Base-by-base conservation (phyloP, 345 rosid genomes). In the Anastatica hierochuntica region DNA sequence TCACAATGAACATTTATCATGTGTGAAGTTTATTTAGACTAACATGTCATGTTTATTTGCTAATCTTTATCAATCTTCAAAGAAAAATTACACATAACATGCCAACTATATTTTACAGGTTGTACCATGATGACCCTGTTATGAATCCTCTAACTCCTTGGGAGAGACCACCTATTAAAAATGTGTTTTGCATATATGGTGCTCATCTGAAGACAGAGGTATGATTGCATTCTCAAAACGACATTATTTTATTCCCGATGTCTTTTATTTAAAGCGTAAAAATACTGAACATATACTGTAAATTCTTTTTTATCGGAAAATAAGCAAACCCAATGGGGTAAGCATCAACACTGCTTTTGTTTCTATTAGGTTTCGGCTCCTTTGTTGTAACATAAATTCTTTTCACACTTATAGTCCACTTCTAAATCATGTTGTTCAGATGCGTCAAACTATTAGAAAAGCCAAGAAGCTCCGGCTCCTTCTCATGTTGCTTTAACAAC, bases 111-210 rank as follows among this genome's bases (percentile, higher is more conserved):
- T 35, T 35, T 66, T 76, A 62, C 83, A 92, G 98, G 82, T 78
- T 78, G 66, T 88, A 92, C 72, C 95, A 76, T 60, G 72, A 68
- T 45, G 88, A 92, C 74, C 95, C 88, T 68, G 84, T 92, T 66
- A 62, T 83, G 58, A 88, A 92, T 78, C 96, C 98, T 61, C 86
- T 92, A 23, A 77, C 95, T 35, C 96, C 98, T 39, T 92, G 97
- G 96, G 98, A 92, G 43, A 85, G 98, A 60, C 98, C 98, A 42
- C 98, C 98, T 56, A 79, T 88, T 35, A 88, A 79, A 76, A 92
- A 92, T 71, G 76, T 85, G 37, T 92, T 92, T 63, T 92, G 98
- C 73, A 88, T 92, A 71, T 88, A 88, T 71, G 97, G 98, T 61
- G 38, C 80, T 62, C 88, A 92, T 69, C 66, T 54, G 48, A 92